A percentile compares a stretch with the other conserved stretches of the same genome.
phyloP scores from a whole-genome alignment of 148 eudicot genomes.

The Hydrangea macrophylla region DNA sequence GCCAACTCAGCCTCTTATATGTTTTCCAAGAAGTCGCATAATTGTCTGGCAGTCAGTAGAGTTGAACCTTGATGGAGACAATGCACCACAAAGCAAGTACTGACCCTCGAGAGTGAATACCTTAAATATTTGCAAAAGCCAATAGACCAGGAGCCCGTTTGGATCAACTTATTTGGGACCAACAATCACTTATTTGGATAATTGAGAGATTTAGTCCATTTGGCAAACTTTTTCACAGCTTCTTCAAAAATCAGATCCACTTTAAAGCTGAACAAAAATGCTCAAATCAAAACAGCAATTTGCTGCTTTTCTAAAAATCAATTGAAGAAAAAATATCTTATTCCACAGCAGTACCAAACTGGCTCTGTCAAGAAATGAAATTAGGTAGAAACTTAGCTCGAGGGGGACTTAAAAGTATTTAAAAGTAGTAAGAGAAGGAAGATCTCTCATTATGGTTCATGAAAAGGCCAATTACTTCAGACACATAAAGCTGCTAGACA shows the following conservation, averaged over 20 bases:
- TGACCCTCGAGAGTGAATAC: too few species aligned
- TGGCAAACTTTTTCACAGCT: too few species aligned
- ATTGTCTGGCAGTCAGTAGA: not conserved
- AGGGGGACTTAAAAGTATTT: not conserved
- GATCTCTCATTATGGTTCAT: not conserved
- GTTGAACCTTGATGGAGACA: not conserved
- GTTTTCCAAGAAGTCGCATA: constrained; percentile 5
- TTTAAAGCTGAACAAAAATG: too few species aligned
- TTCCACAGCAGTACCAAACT: not conserved
- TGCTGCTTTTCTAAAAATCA: too few species aligned
- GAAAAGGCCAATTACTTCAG: not conserved
- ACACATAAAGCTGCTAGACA: not conserved
- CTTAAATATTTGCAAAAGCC: too few species aligned
- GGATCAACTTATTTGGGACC: too few species aligned
- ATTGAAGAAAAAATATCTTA: not conserved
- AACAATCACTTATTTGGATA: too few species aligned
- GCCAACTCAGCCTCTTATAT: constrained; percentile 4
- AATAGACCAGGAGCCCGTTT: too few species aligned
- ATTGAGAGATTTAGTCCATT: too few species aligned
- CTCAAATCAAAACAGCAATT: too few species aligned
- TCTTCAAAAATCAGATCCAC: too few species aligned
- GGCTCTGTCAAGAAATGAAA: not conserved
- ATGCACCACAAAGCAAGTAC: too few species aligned
- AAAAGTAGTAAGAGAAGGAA: not conserved
- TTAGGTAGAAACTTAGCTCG: not conserved